Evolutionary conservation across 352 stramenopile genomes (phyloP), one percentile per base, ranked within the genome.

Genomic region (Chrysophaeum taylorii): DNA sequence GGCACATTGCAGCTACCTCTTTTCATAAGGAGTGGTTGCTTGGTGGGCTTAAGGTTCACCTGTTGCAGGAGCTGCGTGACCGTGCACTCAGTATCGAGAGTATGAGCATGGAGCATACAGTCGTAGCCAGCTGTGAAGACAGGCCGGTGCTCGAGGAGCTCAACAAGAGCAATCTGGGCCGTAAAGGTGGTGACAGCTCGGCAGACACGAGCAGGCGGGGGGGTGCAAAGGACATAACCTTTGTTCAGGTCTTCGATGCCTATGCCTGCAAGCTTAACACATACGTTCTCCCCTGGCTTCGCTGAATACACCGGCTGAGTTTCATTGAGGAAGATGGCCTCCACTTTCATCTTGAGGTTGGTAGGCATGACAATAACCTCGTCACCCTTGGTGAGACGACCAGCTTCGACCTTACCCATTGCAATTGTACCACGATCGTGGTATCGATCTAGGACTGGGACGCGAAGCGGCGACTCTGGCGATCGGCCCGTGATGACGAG

Each of bases 361-460:
- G 90, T 97, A 0, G 95, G 95, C 92, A 98, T 97, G 33, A 99
- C 71, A 64, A 87, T 84, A 29, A 99, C 82, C 77, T 95, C 96
- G 77, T 94, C 83, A 41, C 93, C 95, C 39, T 84, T 88, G 64
- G 84, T 84, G 41, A 98, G 73, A 39, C 93, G 84, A 50, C 94
- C 95, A 64, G 88, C 92, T 80, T 99, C 94, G 42, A 98, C 93
- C 81, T 99, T 99, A 64, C 94, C 94, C 81, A 98, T 91, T 41
- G 89, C 87, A 60, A 98, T 93, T 2, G 91, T 97, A 68, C 94
- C 95, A 61, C 94, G 88, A 23, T 99, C 95, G 35, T 85, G 85
- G 80, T 98, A 98, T 27, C 94, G 89, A 79, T 99, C 94, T 41
- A 99, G 78, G n/a, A 98, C 85, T 21, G 94, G 94, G 61, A 98